phyloP scores from a whole-genome alignment of 2,329 filamentous ascomycete species.

The Cordyceps tenuipes region DNA sequence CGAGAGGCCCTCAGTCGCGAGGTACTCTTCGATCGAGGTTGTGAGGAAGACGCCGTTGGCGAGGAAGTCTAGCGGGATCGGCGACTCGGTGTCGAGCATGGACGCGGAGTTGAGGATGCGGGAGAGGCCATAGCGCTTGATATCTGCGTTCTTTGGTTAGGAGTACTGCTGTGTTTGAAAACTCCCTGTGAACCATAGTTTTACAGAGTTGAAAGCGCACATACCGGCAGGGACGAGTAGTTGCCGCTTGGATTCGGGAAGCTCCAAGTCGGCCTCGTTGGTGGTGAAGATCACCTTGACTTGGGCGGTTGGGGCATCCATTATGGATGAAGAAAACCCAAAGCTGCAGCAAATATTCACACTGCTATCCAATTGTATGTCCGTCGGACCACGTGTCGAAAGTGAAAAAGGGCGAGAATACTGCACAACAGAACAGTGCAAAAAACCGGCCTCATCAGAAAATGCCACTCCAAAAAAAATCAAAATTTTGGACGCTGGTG shows the following conservation, averaged over 20 bases:
- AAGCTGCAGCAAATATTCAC: not conserved
- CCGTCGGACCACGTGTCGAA: not conserved
- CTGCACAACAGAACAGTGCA: not conserved
- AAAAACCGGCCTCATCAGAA: not conserved
- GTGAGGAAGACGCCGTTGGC: conserved; percentile 89
- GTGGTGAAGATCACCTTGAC: conserved; percentile 63
- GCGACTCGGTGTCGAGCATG: conserved; percentile 55
- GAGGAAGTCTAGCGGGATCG: conserved; percentile 86
- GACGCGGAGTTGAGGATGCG: conserved; percentile 64
- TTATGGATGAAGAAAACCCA: conserved; percentile 13
- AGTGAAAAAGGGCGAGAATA: not conserved
- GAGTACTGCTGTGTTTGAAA: not conserved
- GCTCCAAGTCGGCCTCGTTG: conserved; percentile 50
- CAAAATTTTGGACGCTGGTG: not conserved
- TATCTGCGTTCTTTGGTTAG: conserved; percentile 35
- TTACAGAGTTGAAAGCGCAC: not conserved
- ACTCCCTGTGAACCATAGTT: no score
- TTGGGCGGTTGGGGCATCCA: conserved; percentile 40
- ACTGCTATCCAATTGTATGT: not conserved
- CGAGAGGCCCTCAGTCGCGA: conserved; percentile 77
- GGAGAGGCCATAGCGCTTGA: conserved; percentile 62
- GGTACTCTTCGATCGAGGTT: conserved; percentile 83
- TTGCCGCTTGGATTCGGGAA: conserved; percentile 54
- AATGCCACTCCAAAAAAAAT: not conserved
- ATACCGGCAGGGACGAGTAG: conserved; percentile 54